Conservation (phyloP, 108 stramenopile species). For the Mediolabrus comicus region DNA sequence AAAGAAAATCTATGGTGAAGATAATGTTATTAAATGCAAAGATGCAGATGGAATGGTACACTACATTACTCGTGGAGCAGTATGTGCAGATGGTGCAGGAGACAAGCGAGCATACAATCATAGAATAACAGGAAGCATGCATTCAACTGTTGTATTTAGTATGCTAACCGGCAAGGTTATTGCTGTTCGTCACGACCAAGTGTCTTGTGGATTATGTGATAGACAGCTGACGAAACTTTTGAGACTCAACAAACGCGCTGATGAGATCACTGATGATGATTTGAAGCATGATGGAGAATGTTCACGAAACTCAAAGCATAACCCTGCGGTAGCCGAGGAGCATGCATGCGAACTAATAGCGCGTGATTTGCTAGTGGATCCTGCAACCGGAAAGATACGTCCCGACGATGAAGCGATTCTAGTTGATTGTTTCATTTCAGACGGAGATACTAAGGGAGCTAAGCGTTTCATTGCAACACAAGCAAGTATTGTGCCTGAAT, state of each 20-base stretch:
- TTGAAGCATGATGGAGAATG: background rate
- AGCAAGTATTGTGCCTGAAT: background rate
- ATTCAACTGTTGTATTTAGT: conserved; percentile 3
- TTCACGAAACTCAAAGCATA: background rate
- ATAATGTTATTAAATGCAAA: background rate
- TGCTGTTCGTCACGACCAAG: background rate
- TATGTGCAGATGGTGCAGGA: background rate
- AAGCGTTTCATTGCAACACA: background rate
- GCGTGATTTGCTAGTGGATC: background rate
- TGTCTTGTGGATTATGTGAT: background rate
- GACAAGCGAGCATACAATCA: background rate
- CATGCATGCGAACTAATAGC: background rate
- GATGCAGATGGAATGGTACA: background rate
- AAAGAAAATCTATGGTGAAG: background rate
- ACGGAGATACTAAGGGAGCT: conserved; percentile 12
- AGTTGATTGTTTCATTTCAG: background rate
- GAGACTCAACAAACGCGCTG: background rate
- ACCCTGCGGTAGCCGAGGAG: conserved; percentile 6
- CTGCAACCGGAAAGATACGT: background rate
- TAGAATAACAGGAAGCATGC: background rate
- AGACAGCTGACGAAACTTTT: background rate
- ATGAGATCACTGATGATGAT: background rate
- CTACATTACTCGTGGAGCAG: background rate
- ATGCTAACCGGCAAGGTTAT: background rate
- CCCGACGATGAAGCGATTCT: conserved; percentile 9